These are phyloP conservation scores for Didymosphaeria variabile DNA, from an alignment of 2,329 filamentous ascomycete species.

Conservation along the genomic window DNA sequence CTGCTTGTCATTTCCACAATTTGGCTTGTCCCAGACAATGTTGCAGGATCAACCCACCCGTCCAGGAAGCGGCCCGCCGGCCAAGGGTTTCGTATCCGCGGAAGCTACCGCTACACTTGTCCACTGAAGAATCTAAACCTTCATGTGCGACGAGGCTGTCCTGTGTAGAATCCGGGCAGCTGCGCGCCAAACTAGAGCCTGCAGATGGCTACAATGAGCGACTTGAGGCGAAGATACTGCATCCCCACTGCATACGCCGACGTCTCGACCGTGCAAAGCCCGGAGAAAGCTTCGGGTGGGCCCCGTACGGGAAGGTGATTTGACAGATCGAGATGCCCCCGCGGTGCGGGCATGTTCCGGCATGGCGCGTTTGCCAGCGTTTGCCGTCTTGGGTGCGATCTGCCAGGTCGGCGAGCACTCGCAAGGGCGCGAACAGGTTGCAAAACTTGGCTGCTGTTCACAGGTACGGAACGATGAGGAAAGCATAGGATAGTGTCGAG, in stretches of 20 bases:
- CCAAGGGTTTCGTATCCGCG: background rate
- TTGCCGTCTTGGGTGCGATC: background rate
- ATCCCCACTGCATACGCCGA: background rate
- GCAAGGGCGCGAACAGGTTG: background rate
- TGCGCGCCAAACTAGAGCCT: slow-evolving; percentile 1
- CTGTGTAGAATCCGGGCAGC: slow-evolving; percentile 1
- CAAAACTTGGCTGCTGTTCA: background rate
- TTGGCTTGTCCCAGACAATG: background rate
- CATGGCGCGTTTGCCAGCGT: background rate
- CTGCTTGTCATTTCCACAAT: background rate
- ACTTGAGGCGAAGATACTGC: background rate
- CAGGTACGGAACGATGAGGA: background rate
- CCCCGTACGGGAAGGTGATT: slow-evolving; percentile 6
- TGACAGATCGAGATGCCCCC: slow-evolving; percentile 4
- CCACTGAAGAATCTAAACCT: background rate
- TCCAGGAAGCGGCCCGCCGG: slow-evolving; percentile 1
- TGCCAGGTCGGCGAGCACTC: background rate
- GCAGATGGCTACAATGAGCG: background rate
- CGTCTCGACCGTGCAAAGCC: slow-evolving; percentile 2
- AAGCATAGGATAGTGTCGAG: background rate
- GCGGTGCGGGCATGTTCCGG: background rate
- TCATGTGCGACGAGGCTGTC: background rate
- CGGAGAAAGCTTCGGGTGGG: background rate
- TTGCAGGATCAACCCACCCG: background rate
- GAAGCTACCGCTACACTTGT: background rate